Base-by-base conservation (phyloP, 2,329 filamentous ascomycete genomes). In the Mollisiaceae sp. region DNA sequence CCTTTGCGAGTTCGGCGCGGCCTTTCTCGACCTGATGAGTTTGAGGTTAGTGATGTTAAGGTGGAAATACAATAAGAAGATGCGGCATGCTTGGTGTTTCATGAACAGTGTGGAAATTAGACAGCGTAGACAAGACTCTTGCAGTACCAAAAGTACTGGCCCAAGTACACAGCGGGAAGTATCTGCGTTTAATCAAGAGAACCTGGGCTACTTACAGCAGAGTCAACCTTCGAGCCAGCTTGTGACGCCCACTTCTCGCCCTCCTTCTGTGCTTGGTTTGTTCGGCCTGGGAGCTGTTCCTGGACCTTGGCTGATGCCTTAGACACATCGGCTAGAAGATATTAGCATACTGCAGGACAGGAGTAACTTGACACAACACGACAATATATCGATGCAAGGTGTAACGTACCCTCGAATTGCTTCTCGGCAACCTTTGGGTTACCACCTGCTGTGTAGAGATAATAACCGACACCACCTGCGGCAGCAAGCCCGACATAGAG, bases 361-460 rank as follows among this genome's bases (percentile, higher is more conserved):
- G 20, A 22, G 6, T 32, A 54, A 14, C 50, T 32, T 24, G 50
- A 35, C 11, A 24, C 27, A 35, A 54, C 24, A 54, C 22, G 15
- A 52, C 24, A 54, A 35, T 54, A 24, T 18, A 54, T 54, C 32
- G 50, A 32, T n/a, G 32, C n/a, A 50, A 50, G 38, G 27, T 58
- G 56, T 20, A 27, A 81, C 88, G 55, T 81, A 97, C 94, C 86
- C 82, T 97, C 91, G 72, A 91, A 85, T 78, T 95, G 84, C 83
- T 94, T 91, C 85, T 93, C 88, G n/a, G 94, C 94, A 59, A 86
- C 88, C 79, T 91, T 92, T 60, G 92, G 85, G 78, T 88, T 86
- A 65, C 94, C 94, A 67, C 94, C 94, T 18, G 94, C 91, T 60
- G 81, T 84, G 84, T 97, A 99, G 69, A 98, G 86, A 83, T 98